phyloP scores from a whole-genome alignment of 2,329 filamentous ascomycete genomes.

The Tetracladium maxilliforme region DNA sequence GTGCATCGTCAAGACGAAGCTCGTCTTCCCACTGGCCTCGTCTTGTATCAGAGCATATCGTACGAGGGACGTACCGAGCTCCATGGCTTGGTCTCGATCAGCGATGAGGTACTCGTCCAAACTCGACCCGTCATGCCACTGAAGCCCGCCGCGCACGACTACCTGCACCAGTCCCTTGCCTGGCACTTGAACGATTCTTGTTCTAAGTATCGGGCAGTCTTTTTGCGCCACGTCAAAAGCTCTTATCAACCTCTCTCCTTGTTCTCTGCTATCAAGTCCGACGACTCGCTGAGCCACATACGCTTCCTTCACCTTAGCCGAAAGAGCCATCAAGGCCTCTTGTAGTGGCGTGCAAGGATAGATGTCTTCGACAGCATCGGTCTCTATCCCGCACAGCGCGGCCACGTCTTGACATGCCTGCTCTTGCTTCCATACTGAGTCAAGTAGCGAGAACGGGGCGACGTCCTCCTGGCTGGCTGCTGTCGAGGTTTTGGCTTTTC shows the following conservation, averaged over 20 bases:
- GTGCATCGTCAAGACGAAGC: slow-evolving; percentile 34
- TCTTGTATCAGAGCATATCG: slow-evolving; percentile 9
- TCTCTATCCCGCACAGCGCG: background rate
- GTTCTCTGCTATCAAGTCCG: too few relatives aligned
- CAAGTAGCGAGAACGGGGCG: background rate
- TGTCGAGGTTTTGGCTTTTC: background rate
- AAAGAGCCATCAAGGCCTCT: slow-evolving; percentile 19
- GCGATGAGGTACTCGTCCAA: slow-evolving; percentile 8
- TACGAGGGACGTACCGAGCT: slow-evolving; percentile 10
- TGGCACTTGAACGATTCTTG: slow-evolving; percentile 15
- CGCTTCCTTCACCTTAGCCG: slow-evolving; percentile 12
- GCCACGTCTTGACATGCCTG: background rate
- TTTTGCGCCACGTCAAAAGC: too few relatives aligned
- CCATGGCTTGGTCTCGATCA: slow-evolving; percentile 9
- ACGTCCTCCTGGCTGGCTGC: background rate
- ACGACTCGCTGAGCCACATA: slow-evolving; percentile 18
- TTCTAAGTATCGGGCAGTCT: slow-evolving; percentile 21
- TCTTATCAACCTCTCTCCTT: too few relatives aligned
- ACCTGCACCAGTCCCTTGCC: slow-evolving; percentile 11
- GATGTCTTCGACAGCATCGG: slow-evolving; percentile 16
- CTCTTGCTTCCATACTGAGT: background rate
- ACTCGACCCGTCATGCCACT: slow-evolving; percentile 7
- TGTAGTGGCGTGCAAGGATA: slow-evolving; percentile 22
- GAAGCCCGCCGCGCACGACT: slow-evolving; percentile 7
- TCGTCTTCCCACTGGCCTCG: slow-evolving; percentile 7